phyloP scores from a whole-genome alignment of 2,329 filamentous ascomycete species.

The Bipolaris gigantea region DNA sequence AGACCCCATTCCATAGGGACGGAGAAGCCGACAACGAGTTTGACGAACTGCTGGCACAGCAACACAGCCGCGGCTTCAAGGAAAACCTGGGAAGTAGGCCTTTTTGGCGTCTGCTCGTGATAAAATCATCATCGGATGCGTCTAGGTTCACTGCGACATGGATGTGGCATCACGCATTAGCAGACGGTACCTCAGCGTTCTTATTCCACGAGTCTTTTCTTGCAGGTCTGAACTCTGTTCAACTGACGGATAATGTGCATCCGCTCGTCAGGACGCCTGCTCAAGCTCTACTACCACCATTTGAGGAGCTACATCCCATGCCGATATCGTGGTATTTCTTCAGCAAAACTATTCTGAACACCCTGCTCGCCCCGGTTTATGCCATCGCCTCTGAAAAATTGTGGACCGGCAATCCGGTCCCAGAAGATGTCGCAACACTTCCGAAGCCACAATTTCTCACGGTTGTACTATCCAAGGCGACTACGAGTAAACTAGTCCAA shows the following conservation, averaged over 20 bases:
- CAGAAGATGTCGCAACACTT: conserved; percentile 12
- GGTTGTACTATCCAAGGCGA: conserved; percentile 36
- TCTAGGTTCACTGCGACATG: conserved; percentile 49
- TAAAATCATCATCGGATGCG: background rate
- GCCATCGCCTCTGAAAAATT: conserved; percentile 19
- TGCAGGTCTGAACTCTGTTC: conserved; percentile 32
- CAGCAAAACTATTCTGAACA: conserved; percentile 37
- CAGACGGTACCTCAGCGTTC: conserved; percentile 51
- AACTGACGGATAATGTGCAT: background rate
- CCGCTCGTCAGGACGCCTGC: conserved; percentile 17
- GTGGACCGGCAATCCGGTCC: conserved; percentile 28
- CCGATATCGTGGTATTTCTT: conserved; percentile 44
- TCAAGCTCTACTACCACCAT: conserved; percentile 42
- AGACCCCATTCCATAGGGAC: conserved; percentile 14
- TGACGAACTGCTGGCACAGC: conserved; percentile 44
- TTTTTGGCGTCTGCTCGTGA: conserved; percentile 51
- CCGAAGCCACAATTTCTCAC: conserved; percentile 33
- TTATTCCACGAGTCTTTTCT: conserved; percentile 51
- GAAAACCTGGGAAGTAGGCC: conserved; percentile 34
- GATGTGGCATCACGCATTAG: conserved; percentile 54
- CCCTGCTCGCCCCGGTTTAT: conserved; percentile 35
- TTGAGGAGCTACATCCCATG: conserved; percentile 49
- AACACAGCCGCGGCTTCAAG: conserved; percentile 49
- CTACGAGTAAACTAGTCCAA: conserved; percentile 35
- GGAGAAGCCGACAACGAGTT: conserved; percentile 46